Evolutionary conservation across 2,329 filamentous ascomycete species (phyloP).

Genomic region (Chaetomium strumarium): DNA sequence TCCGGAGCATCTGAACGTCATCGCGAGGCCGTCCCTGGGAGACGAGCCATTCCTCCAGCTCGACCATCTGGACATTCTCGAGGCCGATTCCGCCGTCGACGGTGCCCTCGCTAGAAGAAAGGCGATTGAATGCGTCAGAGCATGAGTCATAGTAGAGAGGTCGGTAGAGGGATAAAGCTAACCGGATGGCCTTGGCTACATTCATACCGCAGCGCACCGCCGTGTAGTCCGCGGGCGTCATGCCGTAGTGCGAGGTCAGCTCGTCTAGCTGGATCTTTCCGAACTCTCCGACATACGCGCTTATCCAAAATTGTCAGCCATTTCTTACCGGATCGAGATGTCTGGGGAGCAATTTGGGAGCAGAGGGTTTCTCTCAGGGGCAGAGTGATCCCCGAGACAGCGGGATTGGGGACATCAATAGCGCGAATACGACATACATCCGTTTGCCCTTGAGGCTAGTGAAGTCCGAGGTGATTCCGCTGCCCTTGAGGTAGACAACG

Average conservation of each 20-base stretch:
- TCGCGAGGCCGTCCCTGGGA: conserved; percentile 54
- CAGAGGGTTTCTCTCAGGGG: too few species aligned
- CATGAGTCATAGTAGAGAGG: too few species aligned
- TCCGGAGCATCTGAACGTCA: conserved; percentile 75
- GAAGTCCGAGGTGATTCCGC: conserved; percentile 71
- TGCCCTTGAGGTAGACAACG: conserved; percentile 68
- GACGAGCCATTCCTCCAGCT: conserved; percentile 70
- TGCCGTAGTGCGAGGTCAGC: conserved; percentile 70
- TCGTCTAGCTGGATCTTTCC: conserved; percentile 83
- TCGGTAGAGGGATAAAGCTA: too few species aligned
- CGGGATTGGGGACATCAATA: too few species aligned
- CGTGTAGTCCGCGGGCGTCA: conserved; percentile 66
- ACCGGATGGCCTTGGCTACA: conserved; percentile 62
- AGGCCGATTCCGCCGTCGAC: conserved; percentile 70
- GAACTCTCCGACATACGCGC: conserved; percentile 74
- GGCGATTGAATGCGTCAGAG: too few species aligned
- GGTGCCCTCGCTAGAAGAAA: conserved; percentile 51
- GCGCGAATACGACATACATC: too few species aligned
- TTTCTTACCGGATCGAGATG: too few species aligned
- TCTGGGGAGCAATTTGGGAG: too few species aligned
- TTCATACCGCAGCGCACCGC: conserved; percentile 78
- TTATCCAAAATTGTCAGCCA: too few species aligned
- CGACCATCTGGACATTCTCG: conserved; percentile 79
- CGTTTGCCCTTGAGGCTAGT: conserved; percentile 67
- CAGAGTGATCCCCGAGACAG: too few species aligned